phyloP scores from a whole-genome alignment of 768 basidiomycete species.

The Hypholoma sublateritium region DNA sequence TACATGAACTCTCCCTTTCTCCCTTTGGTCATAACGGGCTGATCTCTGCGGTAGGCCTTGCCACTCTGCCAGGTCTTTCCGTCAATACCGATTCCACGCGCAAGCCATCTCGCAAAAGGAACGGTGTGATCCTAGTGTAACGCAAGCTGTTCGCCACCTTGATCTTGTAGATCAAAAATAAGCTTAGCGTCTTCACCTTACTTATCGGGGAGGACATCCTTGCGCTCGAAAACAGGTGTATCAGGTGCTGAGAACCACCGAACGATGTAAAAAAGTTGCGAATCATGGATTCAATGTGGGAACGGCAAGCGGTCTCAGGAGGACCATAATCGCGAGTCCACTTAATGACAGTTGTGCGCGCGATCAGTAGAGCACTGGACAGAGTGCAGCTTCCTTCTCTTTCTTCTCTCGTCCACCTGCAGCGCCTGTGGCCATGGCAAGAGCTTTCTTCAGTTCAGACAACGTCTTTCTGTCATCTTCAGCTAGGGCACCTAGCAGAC shows the following conservation, averaged over 20 bases:
- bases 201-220: conserved; percentile 93
- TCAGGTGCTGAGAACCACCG: conserved; percentile 91
- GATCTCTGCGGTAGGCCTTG: conserved; percentile 97
- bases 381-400: conserved; percentile 18
- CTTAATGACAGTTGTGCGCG: conserved; percentile 33
- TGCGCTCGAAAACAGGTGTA: conserved; percentile 97
- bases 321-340: conserved; percentile 96
- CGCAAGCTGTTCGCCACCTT: conserved; percentile 95
- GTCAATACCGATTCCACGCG: conserved; percentile 49
- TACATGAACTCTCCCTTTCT: conserved; percentile 99
- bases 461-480: conserved; percentile 70
- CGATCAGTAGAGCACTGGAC: conserved; percentile 10
- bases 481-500: conserved; percentile 52
- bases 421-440: conserved; percentile 42
- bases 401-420: conserved; percentile 43
- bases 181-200: conserved; percentile 98
- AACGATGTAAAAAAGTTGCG: conserved; percentile 86
- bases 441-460: conserved; percentile 62
- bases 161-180: conserved; percentile 96
- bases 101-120: conserved; percentile 89
- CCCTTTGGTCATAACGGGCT: conserved; percentile 96
- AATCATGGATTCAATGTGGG: conserved; percentile 86
- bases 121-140: conserved; percentile 97
- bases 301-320: conserved; percentile 90
- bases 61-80: conserved; percentile 96